Percentiles rank a stretch among this genome's conserved stretches.
Conservation (phyloP, 1,284 basidiomycete species). For the Ceraceosorus guamensis region DNA sequence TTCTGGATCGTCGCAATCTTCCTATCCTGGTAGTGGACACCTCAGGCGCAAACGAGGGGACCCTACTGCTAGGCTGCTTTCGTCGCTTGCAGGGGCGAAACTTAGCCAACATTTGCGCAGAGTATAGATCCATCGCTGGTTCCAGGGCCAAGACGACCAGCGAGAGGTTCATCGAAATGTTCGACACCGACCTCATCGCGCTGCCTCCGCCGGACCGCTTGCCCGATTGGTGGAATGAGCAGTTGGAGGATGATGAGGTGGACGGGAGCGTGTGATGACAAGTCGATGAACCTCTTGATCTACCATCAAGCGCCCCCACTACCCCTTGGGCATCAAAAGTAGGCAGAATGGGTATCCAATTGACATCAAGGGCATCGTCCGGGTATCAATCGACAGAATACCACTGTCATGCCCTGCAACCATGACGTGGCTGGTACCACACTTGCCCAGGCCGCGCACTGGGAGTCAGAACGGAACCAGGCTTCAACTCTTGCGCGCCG, state of each 20-base stretch:
- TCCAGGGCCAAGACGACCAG: conserved; percentile 32
- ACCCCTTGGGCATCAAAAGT: too few relatives aligned
- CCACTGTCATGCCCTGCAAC: too few relatives aligned
- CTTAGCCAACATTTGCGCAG: conserved; percentile 40
- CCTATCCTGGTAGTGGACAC: conserved; percentile 2
- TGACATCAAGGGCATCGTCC: too few relatives aligned
- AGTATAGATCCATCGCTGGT: conserved; percentile 43
- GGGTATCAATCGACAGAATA: too few relatives aligned
- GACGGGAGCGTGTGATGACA: neutral
- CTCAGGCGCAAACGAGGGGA: conserved; percentile 41
- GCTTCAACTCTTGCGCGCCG: too few relatives aligned
- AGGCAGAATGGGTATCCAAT: too few relatives aligned
- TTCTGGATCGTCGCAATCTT: conserved; percentile 18
- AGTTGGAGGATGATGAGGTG: conserved; percentile 1
- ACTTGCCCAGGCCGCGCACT: too few relatives aligned
- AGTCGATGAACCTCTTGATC: too few relatives aligned
- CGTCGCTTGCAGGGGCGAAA: conserved; percentile 44
- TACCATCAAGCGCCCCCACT: too few relatives aligned
- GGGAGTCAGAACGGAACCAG: too few relatives aligned
- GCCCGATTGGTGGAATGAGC: conserved; percentile 28
- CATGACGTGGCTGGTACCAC: too few relatives aligned
- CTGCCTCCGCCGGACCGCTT: conserved; percentile 23
- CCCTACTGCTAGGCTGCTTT: conserved; percentile 38
- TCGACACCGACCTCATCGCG: conserved; percentile 41
- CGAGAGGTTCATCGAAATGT: conserved; percentile 46